phyloP scores from a whole-genome alignment of 176 grass and related monocot species.

The Triticum timopheevii region DNA sequence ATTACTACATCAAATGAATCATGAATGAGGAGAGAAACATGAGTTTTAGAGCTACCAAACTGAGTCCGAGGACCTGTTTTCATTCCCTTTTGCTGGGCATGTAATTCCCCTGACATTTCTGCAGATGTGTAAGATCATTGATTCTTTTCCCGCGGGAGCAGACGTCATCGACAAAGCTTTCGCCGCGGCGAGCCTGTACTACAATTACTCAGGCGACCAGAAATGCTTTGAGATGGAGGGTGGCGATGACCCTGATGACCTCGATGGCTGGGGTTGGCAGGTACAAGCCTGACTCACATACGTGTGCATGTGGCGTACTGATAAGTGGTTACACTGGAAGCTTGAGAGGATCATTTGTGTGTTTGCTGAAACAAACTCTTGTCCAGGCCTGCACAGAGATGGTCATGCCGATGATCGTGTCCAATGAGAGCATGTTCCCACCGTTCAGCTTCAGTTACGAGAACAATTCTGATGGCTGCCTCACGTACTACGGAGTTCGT shows the following conservation, averaged over 20 bases:
- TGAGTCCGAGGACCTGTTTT: not conserved
- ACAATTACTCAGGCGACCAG: conserved; percentile 75
- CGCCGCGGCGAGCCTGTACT: conserved; percentile 74
- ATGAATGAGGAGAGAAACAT: not conserved
- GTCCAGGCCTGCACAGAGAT: conserved; percentile 91
- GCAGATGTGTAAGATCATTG: conserved; percentile 89
- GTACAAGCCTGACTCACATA: conserved; percentile 31
- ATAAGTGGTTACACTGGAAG: not conserved
- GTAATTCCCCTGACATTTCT: conserved; percentile 5
- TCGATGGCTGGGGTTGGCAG: conserved; percentile 94
- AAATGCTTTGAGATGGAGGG: conserved; percentile 68
- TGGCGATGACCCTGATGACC: conserved; percentile 71
- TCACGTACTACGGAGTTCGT: conserved; percentile 40
- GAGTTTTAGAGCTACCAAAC: not conserved
- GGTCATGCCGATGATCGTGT: conserved; percentile 77
- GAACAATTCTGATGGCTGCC: conserved; percentile 41
- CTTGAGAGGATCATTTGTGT: not conserved
- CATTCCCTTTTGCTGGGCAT: not conserved
- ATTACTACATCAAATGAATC: conserved; percentile 4
- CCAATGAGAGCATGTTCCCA: conserved; percentile 86
- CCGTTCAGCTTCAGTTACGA: conserved; percentile 54
- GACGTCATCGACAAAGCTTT: conserved; percentile 62
- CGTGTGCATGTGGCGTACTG: not conserved
- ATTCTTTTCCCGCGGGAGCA: conserved; percentile 42
- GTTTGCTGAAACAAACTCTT: conserved; percentile 18